Conservation (phyloP, 768 basidiomycete species). For the Leccinum truebloodii region DNA sequence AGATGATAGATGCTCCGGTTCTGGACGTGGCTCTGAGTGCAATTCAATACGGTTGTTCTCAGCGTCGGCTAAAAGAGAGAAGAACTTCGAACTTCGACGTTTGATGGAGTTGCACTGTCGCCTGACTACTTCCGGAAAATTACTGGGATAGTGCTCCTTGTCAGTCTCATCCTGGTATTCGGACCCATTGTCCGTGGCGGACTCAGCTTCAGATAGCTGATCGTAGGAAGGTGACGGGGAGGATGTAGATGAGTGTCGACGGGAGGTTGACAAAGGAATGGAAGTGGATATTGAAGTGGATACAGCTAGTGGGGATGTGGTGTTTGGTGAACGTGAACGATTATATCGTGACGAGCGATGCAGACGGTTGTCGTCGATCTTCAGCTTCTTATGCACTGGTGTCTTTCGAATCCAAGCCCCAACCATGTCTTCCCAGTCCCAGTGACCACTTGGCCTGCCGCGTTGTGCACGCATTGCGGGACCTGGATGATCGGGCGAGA, state of each 20-base stretch:
- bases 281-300: not conserved
- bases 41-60: slow-evolving; percentile 38
- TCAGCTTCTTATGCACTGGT: slow-evolving; percentile 31
- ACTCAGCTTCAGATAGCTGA: slow-evolving; percentile 15
- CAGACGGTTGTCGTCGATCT: slow-evolving; percentile 6
- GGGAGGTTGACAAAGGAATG: slow-evolving; percentile 1
- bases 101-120: slow-evolving; percentile 11
- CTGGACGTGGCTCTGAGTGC: slow-evolving; percentile 24
- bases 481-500: slow-evolving; percentile 9
- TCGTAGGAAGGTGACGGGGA: slow-evolving; percentile 14
- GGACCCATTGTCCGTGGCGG: slow-evolving; percentile 20
- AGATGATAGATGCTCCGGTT: slow-evolving; percentile 4
- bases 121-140: slow-evolving; percentile 7
- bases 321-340: not conserved
- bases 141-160: slow-evolving; percentile 22
- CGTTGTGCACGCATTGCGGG: slow-evolving; percentile 8
- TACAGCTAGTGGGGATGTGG: not conserved
- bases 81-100: slow-evolving; percentile 35
- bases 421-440: slow-evolving; percentile 51
- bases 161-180: slow-evolving; percentile 25
- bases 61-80: slow-evolving; percentile 43
- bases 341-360: slow-evolving; percentile 1
- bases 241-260: slow-evolving; percentile 6
- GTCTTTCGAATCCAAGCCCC: slow-evolving; percentile 46
- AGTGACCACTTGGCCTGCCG: slow-evolving; percentile 33